Base-by-base conservation (phyloP, 139 green algal species). In the Chlorella sp. region DNA sequence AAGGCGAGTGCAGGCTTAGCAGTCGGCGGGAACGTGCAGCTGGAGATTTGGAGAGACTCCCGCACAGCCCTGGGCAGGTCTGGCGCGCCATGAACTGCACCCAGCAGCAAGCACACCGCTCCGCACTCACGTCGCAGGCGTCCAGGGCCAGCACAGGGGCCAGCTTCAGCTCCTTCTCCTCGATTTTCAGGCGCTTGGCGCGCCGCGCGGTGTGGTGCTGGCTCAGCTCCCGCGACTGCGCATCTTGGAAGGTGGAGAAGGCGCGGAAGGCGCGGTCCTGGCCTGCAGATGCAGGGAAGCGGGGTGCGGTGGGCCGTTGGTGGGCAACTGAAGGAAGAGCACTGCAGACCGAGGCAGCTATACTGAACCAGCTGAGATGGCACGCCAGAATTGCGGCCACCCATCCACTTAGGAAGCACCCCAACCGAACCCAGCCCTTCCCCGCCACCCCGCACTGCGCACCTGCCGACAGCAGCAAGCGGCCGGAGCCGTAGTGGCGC, bases 181-280 rank as follows among this genome's bases (percentile, higher is more conserved):
- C 69, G 40, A 98, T 73, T 60, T 87, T 90, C 20, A 96, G 76
- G 77, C 86, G 86, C 90, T 97, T 98, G 36, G 96, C 96, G 22
- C 92, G 85, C 5, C 65, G 44, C 72, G 75, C 88, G 0, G 90
- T 89, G 81, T 97, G 90, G 68, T 91, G 81, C 89, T 99, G 97
- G 62, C 92, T 97, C 72, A 99, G 91, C 90, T 99, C 97, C 3
- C 92, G 87, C 76, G 90, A 97, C 88, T 99, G 97, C 76, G 97
- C 92, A 89, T 99, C 97, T 88, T 98, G 95, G 73, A 97, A 96
- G 41, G 90, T 91, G 46, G 87, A 94, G 91, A 99, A 98, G 41
- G 97, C 84, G 28, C 97, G 92, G 84, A 99, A 97, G 34, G 95
- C 89, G n/a, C 95, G 89, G 91, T 99, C 96, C 48, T 92, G 83